Evolutionary conservation across 169 alveolate species (phyloP).

Genomic region (Neospora caninum): DNA sequence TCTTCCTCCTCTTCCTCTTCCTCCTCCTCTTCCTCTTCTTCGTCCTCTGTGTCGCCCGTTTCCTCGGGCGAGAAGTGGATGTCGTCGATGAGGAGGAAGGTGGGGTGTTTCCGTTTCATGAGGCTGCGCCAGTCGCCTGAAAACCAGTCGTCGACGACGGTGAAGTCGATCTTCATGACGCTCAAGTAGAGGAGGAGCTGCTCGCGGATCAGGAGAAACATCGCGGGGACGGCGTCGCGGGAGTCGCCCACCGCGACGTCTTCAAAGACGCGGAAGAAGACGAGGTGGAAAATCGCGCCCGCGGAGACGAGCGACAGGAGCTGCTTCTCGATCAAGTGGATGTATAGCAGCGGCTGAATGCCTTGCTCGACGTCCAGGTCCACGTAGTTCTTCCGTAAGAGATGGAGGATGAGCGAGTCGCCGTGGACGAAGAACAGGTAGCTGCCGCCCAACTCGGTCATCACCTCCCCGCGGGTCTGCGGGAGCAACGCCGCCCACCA

Average conservation of each 20-base stretch:
- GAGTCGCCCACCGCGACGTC: not conserved
- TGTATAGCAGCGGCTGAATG: conserved; percentile 40
- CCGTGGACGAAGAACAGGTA: conserved; percentile 34
- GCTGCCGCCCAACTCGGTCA: conserved; percentile 51
- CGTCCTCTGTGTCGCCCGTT: not conserved
- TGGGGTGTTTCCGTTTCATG: not conserved
- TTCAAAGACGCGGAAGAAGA: conserved; percentile 47
- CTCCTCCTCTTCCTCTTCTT: conserved; percentile 15
- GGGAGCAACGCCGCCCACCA: conserved; percentile 45
- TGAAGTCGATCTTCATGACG: not conserved
- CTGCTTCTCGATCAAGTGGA: conserved; percentile 40
- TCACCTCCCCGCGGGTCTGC: conserved; percentile 35
- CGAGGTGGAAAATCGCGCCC: conserved; percentile 35
- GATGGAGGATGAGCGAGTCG: conserved; percentile 32
- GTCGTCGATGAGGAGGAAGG: conserved; percentile 34
- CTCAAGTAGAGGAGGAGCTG: conserved; percentile 26
- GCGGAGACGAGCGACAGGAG: conserved; percentile 26
- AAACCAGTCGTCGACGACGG: not conserved
- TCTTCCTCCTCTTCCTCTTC: conserved; percentile 40
- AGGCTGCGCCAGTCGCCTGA: not conserved
- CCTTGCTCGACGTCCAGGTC: conserved; percentile 37
- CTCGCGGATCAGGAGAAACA: not conserved
- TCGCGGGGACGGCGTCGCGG: not conserved
- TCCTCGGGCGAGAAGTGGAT: not conserved
- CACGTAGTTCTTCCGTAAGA: conserved; percentile 37